phyloP scores from a whole-genome alignment of 2,329 filamentous ascomycete genomes.

The Aureobasidium sp. region DNA sequence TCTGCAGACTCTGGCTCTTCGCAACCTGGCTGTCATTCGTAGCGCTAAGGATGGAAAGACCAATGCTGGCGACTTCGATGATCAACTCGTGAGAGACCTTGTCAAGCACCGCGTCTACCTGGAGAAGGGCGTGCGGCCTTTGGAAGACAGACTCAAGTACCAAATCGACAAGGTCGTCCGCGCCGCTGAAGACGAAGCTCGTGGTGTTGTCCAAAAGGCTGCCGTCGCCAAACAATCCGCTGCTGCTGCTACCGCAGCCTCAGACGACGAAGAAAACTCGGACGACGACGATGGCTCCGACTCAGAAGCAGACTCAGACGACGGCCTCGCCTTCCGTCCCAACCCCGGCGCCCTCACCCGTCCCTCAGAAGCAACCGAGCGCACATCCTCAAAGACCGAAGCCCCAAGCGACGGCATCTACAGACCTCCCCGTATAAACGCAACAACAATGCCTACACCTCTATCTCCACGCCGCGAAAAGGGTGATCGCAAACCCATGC shows the following conservation, averaged over 20 bases:
- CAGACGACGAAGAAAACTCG: constrained; percentile 24
- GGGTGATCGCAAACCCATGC: constrained; percentile 56
- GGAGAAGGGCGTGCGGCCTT: constrained; percentile 81
- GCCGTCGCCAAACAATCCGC: constrained; percentile 25
- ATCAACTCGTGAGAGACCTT: constrained; percentile 75
- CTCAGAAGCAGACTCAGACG: constrained; percentile 35
- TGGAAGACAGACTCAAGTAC: constrained; percentile 87
- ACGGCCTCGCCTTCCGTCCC: constrained; percentile 57
- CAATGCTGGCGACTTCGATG: constrained; percentile 40
- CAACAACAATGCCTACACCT: constrained; percentile 59
- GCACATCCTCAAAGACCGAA: constrained; percentile 14
- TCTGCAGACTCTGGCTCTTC: constrained; percentile 81
- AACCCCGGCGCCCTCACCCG: constrained; percentile 45
- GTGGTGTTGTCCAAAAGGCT: constrained; percentile 33
- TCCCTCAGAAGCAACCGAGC: constrained; percentile 20
- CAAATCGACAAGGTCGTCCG: constrained; percentile 93
- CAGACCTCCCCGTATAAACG: constrained; percentile 78
- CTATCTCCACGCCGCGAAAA: constrained; percentile 51
- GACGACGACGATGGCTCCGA: constrained; percentile 32
- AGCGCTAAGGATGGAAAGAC: constrained; percentile 26
- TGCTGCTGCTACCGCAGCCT: constrained; percentile 10
- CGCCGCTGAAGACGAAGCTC: constrained; percentile 68
- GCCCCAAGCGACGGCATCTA: constrained; percentile 63
- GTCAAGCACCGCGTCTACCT: constrained; percentile 86
- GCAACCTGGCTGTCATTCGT: constrained; percentile 42